These are phyloP conservation scores for Limonomyces culmigenus DNA, from an alignment of 1,284 basidiomycete species.

Conservation along the genomic window DNA sequence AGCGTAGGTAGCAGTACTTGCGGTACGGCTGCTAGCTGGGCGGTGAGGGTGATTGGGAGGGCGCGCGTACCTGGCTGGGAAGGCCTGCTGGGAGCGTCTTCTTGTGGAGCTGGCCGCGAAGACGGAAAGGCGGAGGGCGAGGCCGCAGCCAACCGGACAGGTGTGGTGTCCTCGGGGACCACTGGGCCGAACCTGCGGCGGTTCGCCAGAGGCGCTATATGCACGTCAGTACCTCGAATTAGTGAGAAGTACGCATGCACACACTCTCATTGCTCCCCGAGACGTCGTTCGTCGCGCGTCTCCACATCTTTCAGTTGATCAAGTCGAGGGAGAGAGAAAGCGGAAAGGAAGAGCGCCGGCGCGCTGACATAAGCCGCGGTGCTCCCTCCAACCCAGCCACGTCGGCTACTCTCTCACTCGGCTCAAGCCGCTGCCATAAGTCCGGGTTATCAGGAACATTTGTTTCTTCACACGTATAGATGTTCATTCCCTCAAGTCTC, in stretches of 20 bases:
- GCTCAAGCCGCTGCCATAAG: no score
- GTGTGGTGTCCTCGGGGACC: conserved; percentile 52
- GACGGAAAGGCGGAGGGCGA: conserved; percentile 72
- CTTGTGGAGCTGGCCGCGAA: conserved; percentile 17
- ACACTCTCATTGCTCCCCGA: conserved; percentile 72
- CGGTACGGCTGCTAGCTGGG: conserved; percentile 1
- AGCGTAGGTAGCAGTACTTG: background rate
- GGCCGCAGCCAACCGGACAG: conserved; percentile 71
- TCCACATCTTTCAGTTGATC: conserved; percentile 70
- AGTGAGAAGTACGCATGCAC: conserved; percentile 8
- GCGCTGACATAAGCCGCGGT: no score
- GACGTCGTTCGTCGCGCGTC: conserved; percentile 69
- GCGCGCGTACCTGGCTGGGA: conserved; percentile 16
- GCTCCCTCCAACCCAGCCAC: no score
- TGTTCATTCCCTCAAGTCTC: no score
- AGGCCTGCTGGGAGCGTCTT: conserved; percentile 3
- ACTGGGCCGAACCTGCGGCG: conserved; percentile 82
- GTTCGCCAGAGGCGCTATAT: conserved; percentile 60
- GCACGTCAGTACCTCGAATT: conserved; percentile 6
- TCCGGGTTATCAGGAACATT: no score
- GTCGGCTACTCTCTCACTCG: no score
- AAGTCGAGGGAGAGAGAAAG: no score
- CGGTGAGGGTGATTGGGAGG: conserved; percentile 4
- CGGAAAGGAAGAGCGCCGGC: no score
- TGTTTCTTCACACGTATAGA: no score